Conservation (phyloP, 2,329 filamentous ascomycete species). For the Graphiopsis chlorocephala region DNA sequence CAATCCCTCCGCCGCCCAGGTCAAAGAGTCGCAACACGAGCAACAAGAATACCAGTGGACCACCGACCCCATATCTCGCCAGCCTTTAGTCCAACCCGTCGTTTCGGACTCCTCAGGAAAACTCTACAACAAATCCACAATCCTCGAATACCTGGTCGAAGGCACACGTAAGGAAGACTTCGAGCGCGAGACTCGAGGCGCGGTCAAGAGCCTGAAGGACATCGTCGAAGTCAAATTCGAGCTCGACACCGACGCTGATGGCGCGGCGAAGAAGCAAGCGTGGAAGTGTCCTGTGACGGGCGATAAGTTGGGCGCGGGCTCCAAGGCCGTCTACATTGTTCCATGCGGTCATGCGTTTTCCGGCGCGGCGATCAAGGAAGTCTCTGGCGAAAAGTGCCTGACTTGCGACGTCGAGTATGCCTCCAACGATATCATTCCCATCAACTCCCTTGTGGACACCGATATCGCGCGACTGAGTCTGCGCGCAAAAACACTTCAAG, state of each 20-base stretch:
- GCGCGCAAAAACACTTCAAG: constrained; percentile 66
- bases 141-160: constrained; percentile 66
- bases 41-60: constrained; percentile 83
- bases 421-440: constrained; percentile 73
- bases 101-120: constrained; percentile 82
- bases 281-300: constrained; percentile 86
- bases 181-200: constrained; percentile 58
- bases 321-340: constrained; percentile 83
- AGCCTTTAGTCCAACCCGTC: constrained; percentile 67
- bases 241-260: constrained; percentile 37
- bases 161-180: constrained; percentile 57
- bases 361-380: constrained; percentile 70
- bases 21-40: constrained; percentile 85
- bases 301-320: constrained; percentile 75
- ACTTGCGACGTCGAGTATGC: constrained; percentile 71
- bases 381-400: constrained; percentile 59
- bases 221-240: constrained; percentile 83
- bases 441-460: constrained; percentile 67
- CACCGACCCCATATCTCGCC: constrained; percentile 80
- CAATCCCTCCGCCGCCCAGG: constrained; percentile 74
- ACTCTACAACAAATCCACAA: constrained; percentile 91
- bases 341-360: constrained; percentile 95
- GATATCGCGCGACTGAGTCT: constrained; percentile 68
- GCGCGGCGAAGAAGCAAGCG: constrained; percentile 47
- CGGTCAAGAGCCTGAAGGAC: constrained; percentile 78